Percentiles rank a stretch among this genome's conserved stretches.
These are phyloP conservation scores for Populus hybrid DNA, from an alignment of 441 rosid species.

Conservation along the genomic window DNA sequence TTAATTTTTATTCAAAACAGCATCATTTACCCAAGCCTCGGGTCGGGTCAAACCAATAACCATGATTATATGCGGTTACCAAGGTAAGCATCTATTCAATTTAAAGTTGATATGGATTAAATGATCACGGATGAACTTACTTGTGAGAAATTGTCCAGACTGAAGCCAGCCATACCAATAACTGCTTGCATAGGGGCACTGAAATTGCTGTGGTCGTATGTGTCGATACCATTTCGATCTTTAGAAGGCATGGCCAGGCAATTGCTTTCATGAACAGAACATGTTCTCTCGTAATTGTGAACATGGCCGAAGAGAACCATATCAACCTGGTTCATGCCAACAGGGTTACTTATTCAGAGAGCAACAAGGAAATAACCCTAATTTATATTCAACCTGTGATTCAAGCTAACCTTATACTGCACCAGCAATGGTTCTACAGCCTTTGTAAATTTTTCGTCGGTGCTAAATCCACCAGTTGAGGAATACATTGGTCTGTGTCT, in stretches of 20 bases:
- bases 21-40: too few species aligned
- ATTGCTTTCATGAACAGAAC: slow-evolving; percentile 34
- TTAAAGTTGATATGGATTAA: not conserved
- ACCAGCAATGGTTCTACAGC: slow-evolving; percentile 44
- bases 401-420: slow-evolving; percentile 37
- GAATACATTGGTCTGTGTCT: slow-evolving; percentile 67
- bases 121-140: slow-evolving; percentile 25
- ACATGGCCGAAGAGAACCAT: slow-evolving; percentile 60
- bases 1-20: too few species aligned
- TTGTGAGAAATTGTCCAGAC: slow-evolving; percentile 33
- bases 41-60: too few species aligned
- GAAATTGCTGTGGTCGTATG: slow-evolving; percentile 48
- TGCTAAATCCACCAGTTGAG: slow-evolving; percentile 9
- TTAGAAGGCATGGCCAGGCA: slow-evolving; percentile 53
- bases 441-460: slow-evolving; percentile 18
- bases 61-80: too few species aligned
- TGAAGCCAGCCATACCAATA: slow-evolving; percentile 67
- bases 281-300: slow-evolving; percentile 64
- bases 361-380: not conserved
- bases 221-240: slow-evolving; percentile 40
- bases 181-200: slow-evolving; percentile 53
- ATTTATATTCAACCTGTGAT: not conserved
- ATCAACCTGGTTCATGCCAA: slow-evolving; percentile 42
- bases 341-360: not conserved
- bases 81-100: not conserved